Conservation (phyloP, 805 yeast species). For the Kodamaea neixiangensis region DNA sequence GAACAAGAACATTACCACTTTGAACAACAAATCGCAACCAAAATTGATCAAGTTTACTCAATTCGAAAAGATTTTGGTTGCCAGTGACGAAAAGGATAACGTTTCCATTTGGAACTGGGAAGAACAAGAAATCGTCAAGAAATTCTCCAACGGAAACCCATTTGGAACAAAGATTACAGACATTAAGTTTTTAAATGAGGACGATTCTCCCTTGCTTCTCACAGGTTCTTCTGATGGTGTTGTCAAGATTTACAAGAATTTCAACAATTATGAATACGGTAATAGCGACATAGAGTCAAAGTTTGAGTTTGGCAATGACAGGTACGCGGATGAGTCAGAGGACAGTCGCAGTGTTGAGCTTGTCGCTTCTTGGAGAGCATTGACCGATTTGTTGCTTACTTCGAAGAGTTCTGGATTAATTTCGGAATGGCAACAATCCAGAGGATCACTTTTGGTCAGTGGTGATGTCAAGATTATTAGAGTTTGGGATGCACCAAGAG, state of each 20-base stretch:
- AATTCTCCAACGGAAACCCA: constrained; percentile 83
- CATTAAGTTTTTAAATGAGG: constrained; percentile 84
- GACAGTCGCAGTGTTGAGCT: constrained; percentile 47
- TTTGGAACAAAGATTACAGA: constrained; percentile 89
- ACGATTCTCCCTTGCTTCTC: constrained; percentile 80
- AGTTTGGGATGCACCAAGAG: constrained; percentile 97
- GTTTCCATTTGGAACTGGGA: constrained; percentile 91
- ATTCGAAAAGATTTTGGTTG: constrained; percentile 79
- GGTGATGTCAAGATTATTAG: constrained; percentile 93
- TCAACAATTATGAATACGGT: constrained; percentile 46
- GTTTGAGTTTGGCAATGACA: constrained; percentile 5
- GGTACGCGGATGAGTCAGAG: constrained; percentile 21
- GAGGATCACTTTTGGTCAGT: constrained; percentile 87
- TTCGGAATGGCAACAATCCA: constrained; percentile 95
- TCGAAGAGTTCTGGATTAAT: constrained; percentile 81
- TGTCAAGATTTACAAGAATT: constrained; percentile 80
- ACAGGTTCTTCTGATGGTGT: constrained; percentile 95
- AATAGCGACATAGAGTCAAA: constrained; percentile 7
- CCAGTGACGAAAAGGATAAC: constrained; percentile 81
- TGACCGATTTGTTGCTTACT: constrained; percentile 79
- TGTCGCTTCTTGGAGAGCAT: constrained; percentile 89
- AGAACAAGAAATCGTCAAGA: constrained; percentile 52
- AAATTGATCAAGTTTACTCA: constrained; percentile 80
- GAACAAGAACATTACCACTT: constrained; percentile 59
- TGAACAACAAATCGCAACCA: constrained; percentile 80